phyloP scores from a whole-genome alignment of 2,329 filamentous ascomycete genomes.

The Colletotrichum simmondsii region DNA sequence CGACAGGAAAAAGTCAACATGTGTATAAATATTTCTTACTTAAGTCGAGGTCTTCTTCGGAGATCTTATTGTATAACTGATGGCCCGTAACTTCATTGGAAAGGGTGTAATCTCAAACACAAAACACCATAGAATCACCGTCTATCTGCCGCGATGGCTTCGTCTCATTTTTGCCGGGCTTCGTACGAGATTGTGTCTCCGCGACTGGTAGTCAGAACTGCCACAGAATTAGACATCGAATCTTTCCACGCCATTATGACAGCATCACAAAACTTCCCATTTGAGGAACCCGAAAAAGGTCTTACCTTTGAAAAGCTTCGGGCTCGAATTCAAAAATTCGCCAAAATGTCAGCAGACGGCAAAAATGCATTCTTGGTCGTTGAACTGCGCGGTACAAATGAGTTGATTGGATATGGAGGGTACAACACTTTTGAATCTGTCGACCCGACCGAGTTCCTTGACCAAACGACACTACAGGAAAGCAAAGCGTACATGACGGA shows the following conservation, averaged over 20 bases:
- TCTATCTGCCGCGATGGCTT: background rate
- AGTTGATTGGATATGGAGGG: background rate
- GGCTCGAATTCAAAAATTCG: background rate
- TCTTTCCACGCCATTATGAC: background rate
- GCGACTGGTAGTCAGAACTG: background rate
- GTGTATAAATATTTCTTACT: no score
- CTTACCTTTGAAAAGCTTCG: background rate
- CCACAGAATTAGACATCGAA: background rate
- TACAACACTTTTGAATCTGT: background rate
- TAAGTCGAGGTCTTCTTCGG: background rate
- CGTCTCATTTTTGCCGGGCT: background rate
- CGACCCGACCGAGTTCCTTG: background rate
- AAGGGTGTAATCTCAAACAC: background rate
- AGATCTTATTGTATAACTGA: background rate
- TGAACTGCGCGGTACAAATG: background rate
- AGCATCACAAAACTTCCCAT: background rate
- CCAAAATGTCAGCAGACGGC: background rate
- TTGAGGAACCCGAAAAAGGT: background rate
- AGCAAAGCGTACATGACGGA: background rate
- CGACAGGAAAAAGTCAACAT: background rate
- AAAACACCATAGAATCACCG: background rate
- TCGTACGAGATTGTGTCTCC: background rate
- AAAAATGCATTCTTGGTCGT: slow-evolving; percentile 1
- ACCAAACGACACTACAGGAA: background rate
- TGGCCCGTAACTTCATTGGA: background rate